These are phyloP conservation scores for Trichoderma koningii DNA, from an alignment of 2,329 filamentous ascomycete genomes.

Conservation along the genomic window DNA sequence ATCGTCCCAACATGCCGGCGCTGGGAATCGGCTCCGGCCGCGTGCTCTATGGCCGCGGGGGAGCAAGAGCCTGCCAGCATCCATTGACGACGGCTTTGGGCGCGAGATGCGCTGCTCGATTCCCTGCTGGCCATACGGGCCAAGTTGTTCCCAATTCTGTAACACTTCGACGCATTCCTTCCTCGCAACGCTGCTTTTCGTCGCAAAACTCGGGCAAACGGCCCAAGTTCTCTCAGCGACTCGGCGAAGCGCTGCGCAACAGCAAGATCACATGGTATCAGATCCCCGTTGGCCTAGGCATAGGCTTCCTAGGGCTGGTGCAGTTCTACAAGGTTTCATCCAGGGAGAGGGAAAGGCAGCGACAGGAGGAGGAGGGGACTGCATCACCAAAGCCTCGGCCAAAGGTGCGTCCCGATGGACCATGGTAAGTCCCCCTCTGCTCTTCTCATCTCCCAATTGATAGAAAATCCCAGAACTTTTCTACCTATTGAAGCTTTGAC, in stretches of 20 bases:
- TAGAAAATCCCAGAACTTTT: background rate
- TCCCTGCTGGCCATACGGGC: slow-evolving; percentile 25
- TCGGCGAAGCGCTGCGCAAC: slow-evolving; percentile 53
- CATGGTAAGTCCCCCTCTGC: slow-evolving; percentile 61
- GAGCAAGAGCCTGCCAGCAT: slow-evolving; percentile 17
- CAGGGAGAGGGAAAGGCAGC: slow-evolving; percentile 55
- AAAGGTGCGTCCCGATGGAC: slow-evolving; percentile 76
- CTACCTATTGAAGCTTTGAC: background rate
- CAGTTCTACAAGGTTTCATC: slow-evolving; percentile 77
- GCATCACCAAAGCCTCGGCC: slow-evolving; percentile 53
- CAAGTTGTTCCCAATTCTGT: slow-evolving; percentile 28
- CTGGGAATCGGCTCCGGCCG: slow-evolving; percentile 42
- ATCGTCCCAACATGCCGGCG: slow-evolving; percentile 33
- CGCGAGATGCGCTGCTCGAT: slow-evolving; percentile 37
- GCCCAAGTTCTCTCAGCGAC: slow-evolving; percentile 54
- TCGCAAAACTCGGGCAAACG: slow-evolving; percentile 45
- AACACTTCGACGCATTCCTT: slow-evolving; percentile 31
- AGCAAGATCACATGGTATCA: slow-evolving; percentile 80
- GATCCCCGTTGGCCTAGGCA: slow-evolving; percentile 82
- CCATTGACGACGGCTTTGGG: slow-evolving; percentile 37
- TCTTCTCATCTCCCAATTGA: background rate
- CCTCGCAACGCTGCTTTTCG: slow-evolving; percentile 38
- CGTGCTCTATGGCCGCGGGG: slow-evolving; percentile 34
- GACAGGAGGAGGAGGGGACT: slow-evolving; percentile 45
- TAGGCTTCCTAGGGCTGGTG: slow-evolving; percentile 78